phyloP scores from a whole-genome alignment of 441 rosid species.

The Sinapis alba region DNA sequence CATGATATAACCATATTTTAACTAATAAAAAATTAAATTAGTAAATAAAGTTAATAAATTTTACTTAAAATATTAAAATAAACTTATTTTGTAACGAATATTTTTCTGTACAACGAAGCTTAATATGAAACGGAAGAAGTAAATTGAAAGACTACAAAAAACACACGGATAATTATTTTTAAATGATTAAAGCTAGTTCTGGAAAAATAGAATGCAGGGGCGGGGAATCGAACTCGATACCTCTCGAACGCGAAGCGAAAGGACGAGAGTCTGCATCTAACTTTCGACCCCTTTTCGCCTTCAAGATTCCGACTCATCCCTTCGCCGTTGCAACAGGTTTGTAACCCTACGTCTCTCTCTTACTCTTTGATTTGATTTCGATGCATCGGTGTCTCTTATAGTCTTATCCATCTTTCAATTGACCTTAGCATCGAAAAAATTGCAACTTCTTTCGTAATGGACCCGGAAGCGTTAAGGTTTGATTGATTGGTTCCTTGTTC shows the following conservation, averaged over 20 bases:
- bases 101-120: too few species aligned
- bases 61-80: too few species aligned
- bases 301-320: neutral
- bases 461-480: slow-evolving; percentile 90
- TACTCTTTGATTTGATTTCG: neutral
- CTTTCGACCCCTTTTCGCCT: neutral
- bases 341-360: neutral
- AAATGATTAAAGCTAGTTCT: too few species aligned
- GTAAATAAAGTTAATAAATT: too few species aligned
- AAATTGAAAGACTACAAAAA: too few species aligned
- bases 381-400: slow-evolving; percentile 2
- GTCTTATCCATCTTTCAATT: neutral
- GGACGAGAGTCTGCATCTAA: neutral
- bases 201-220: neutral
- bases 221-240: neutral
- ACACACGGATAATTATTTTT: neutral
- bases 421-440: neutral
- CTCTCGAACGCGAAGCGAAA: neutral
- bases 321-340: neutral
- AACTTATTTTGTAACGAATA: too few species aligned
- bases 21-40: too few species aligned
- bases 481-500: slow-evolving; percentile 21
- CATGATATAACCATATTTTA: too few species aligned
- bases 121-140: too few species aligned
- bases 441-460: slow-evolving; percentile 44